phyloP scores from a whole-genome alignment of 179 eudicot species.

The Silene noctiflora region DNA sequence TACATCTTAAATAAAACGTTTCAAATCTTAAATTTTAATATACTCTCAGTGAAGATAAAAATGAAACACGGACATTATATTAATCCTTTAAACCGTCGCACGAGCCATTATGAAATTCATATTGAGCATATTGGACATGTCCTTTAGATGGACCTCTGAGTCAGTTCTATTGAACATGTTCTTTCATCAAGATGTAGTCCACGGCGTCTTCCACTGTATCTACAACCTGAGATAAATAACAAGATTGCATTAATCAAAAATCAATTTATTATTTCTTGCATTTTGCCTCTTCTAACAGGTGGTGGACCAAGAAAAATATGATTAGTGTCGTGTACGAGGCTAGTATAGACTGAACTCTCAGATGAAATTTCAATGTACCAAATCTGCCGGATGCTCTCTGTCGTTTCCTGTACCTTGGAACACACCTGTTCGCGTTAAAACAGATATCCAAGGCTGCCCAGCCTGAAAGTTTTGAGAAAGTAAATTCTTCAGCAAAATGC shows the following conservation, averaged over 20 bases:
- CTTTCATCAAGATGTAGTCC: slow-evolving; percentile 57
- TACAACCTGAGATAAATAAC: slow-evolving; percentile 46
- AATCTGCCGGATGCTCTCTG: slow-evolving; percentile 28
- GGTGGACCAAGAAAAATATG: neutral
- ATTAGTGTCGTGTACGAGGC: neutral
- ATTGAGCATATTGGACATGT: too few relatives aligned
- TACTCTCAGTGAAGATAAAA: too few relatives aligned
- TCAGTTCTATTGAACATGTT: slow-evolving; percentile 8
- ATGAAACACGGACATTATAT: too few relatives aligned
- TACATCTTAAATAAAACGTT: too few relatives aligned
- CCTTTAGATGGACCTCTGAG: too few relatives aligned
- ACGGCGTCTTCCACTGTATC: slow-evolving; percentile 73
- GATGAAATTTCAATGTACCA: slow-evolving; percentile 19
- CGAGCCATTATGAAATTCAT: too few relatives aligned
- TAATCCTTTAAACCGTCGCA: too few relatives aligned
- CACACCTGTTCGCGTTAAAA: slow-evolving; percentile 34
- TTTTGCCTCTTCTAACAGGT: too few relatives aligned
- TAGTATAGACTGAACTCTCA: neutral
- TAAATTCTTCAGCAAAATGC: slow-evolving; percentile 1
- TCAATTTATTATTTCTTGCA: neutral
- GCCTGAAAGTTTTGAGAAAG: slow-evolving; percentile 23
- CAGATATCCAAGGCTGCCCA: slow-evolving; percentile 36
- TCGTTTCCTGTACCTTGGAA: slow-evolving; percentile 28
- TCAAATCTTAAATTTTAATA: too few relatives aligned
- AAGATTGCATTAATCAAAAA: neutral